These are phyloP conservation scores for Coprinopsis strossmayeri DNA, from an alignment of 768 basidiomycete genomes.

Conservation along the genomic window DNA sequence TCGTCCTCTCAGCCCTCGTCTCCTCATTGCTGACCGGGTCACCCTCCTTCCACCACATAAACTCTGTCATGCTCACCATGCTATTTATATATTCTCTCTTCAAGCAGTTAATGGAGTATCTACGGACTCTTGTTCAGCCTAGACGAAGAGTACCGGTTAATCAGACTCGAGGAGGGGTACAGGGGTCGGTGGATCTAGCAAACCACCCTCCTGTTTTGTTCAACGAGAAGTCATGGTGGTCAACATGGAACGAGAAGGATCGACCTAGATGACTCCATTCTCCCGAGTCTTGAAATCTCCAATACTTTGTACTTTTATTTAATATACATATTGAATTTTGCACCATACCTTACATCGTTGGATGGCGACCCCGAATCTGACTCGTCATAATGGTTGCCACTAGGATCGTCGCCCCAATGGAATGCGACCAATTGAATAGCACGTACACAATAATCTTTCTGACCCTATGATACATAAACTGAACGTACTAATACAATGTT, in stretches of 20 bases:
- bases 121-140: neutral
- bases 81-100: neutral
- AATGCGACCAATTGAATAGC: too few relatives aligned
- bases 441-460: too few relatives aligned
- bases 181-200: neutral
- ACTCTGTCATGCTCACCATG: neutral
- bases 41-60: constrained; percentile 2
- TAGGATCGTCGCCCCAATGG: too few relatives aligned
- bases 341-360: too few relatives aligned
- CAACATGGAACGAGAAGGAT: constrained; percentile 3
- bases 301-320: neutral
- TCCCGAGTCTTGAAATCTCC: too few relatives aligned
- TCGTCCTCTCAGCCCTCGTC: neutral
- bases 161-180: neutral
- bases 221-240: constrained; percentile 2
- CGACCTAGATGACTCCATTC: constrained; percentile 2
- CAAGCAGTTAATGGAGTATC: neutral
- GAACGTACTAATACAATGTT: too few relatives aligned
- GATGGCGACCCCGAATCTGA: too few relatives aligned
- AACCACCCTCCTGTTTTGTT: neutral
- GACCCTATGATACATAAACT: too few relatives aligned
- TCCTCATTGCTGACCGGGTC: neutral
- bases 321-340: neutral
- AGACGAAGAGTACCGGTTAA: constrained; percentile 1
- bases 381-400: too few relatives aligned